A percentile compares a stretch with the other conserved stretches of the same genome.
Evolutionary conservation across 1,284 basidiomycete genomes (phyloP).

Genomic region (Cutaneotrichosporon sp.): DNA sequence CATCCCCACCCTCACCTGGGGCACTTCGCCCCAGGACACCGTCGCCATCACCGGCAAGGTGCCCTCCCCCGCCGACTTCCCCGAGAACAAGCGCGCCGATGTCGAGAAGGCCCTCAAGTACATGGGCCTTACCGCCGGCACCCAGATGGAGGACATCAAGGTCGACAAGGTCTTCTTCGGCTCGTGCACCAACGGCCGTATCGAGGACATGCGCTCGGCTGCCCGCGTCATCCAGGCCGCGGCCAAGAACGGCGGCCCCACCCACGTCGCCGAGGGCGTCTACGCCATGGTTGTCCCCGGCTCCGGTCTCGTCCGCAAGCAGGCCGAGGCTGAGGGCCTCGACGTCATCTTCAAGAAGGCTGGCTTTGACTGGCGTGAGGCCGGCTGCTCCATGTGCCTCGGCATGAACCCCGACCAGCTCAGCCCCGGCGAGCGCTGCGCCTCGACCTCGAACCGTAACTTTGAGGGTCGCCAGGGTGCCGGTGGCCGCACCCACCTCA

Average conservation of each 20-base stretch:
- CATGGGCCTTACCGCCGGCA: constrained; percentile 86
- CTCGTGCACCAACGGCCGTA: constrained; percentile 95
- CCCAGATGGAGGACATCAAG: constrained; percentile 77
- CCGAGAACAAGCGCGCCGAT: constrained; percentile 70
- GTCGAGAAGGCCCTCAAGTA: constrained; percentile 82
- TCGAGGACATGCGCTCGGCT: constrained; percentile 91
- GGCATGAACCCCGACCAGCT: constrained; percentile 98
- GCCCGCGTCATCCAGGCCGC: constrained; percentile 70
- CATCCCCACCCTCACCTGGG: constrained; percentile 93
- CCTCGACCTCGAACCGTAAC: constrained; percentile 95
- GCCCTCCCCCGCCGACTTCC: constrained; percentile 73
- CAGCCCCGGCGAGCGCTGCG: constrained; percentile 85
- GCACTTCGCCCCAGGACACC: constrained; percentile 92
- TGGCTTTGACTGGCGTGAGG: constrained; percentile 97
- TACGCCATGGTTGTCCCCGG: constrained; percentile 95
- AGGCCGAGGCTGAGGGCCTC: constrained; percentile 90
- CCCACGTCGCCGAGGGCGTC: constrained; percentile 73
- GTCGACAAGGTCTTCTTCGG: constrained; percentile 96
- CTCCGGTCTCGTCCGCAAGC: constrained; percentile 90
- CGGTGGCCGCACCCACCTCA: constrained; percentile 87
- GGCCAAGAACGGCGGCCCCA: constrained; percentile 48
- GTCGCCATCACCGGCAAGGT: constrained; percentile 82
- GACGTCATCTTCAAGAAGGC: constrained; percentile 89
- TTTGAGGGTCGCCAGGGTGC: constrained; percentile 92
- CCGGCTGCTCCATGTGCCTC: constrained; percentile 96